phyloP scores from a whole-genome alignment of 1,139 yeast genomes.

The Zhuliangozyma parablackwelliae region DNA sequence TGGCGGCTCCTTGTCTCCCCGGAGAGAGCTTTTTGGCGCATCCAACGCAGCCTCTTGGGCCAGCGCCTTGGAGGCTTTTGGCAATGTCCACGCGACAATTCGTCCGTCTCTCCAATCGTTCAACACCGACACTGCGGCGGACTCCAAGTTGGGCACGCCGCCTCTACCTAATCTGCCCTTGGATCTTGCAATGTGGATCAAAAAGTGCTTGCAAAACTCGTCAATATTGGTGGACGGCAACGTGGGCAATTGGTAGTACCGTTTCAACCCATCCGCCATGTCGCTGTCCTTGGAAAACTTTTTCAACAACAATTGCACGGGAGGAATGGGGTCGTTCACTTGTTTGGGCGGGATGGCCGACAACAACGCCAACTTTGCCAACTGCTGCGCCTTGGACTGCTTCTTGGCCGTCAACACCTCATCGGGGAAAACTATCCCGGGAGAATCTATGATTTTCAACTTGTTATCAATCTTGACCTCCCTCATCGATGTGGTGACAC shows the following conservation, averaged over 20 bases:
- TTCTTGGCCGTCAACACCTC: constrained; percentile 42
- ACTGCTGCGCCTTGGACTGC: constrained; percentile 58
- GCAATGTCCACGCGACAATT: constrained; percentile 85
- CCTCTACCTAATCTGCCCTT: constrained; percentile 92
- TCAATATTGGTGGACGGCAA: constrained; percentile 61
- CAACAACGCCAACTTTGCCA: constrained; percentile 81
- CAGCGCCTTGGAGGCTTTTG: constrained; percentile 55
- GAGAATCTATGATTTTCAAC: constrained; percentile 86
- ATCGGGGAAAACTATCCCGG: constrained; percentile 95
- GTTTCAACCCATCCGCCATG: constrained; percentile 72
- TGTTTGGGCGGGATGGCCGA: constrained; percentile 90
- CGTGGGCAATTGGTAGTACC: constrained; percentile 78
- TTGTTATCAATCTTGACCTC: constrained; percentile 91
- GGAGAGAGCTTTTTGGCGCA: constrained; percentile 39
- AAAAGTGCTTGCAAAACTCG: constrained; percentile 73
- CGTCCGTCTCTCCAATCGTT: constrained; percentile 98
- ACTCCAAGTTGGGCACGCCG: constrained; percentile 83
- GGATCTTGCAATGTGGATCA: constrained; percentile 88
- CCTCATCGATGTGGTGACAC: constrained; percentile 88
- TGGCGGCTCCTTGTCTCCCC: constrained; percentile 46
- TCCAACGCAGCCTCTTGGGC: constrained; percentile 23
- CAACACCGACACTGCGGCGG: constrained; percentile 80
- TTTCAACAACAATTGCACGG: constrained; percentile 72
- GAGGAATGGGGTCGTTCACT: constrained; percentile 79
- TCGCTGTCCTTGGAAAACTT: constrained; percentile 66